A percentile compares a stretch with the other conserved stretches of the same genome.
Evolutionary conservation across 2,329 filamentous ascomycete species (phyloP).

Genomic region (Metarhizium sp.): DNA sequence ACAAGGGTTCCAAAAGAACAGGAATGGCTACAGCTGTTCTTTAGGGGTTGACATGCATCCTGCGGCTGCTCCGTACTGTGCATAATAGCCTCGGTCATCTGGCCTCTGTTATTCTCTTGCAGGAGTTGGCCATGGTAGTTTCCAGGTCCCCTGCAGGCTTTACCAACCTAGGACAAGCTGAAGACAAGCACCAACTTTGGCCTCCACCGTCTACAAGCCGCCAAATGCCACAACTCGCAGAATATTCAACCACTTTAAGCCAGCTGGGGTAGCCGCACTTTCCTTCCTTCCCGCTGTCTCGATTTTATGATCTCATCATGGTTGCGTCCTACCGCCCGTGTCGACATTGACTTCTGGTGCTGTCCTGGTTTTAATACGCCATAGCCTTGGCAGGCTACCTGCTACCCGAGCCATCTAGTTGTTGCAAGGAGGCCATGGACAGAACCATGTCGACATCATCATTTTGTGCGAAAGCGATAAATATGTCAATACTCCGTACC

Average conservation of each 20-base stretch:
- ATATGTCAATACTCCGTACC: too few relatives aligned
- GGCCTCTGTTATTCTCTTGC: background rate
- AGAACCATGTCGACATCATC: too few relatives aligned
- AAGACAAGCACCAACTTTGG: background rate
- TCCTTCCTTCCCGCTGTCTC: too few relatives aligned
- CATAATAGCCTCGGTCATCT: background rate
- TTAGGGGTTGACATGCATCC: background rate
- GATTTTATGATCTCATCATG: too few relatives aligned
- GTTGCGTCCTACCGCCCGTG: too few relatives aligned
- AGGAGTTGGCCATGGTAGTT: background rate
- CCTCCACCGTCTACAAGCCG: background rate
- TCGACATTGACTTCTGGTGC: too few relatives aligned
- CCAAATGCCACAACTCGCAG: background rate
- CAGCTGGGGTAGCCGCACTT: too few relatives aligned
- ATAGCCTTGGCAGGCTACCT: too few relatives aligned
- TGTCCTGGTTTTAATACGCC: too few relatives aligned
- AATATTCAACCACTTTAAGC: background rate
- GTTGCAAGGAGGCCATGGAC: too few relatives aligned
- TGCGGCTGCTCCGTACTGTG: background rate
- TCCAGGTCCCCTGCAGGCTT: background rate
- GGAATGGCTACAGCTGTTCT: background rate
- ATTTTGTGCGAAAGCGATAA: too few relatives aligned
- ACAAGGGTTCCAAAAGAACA: background rate
- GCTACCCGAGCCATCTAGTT: too few relatives aligned
- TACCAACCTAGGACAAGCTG: background rate